Evolutionary conservation across 2,329 filamentous ascomycete genomes (phyloP).

Genomic region (Falciphora oryzae): DNA sequence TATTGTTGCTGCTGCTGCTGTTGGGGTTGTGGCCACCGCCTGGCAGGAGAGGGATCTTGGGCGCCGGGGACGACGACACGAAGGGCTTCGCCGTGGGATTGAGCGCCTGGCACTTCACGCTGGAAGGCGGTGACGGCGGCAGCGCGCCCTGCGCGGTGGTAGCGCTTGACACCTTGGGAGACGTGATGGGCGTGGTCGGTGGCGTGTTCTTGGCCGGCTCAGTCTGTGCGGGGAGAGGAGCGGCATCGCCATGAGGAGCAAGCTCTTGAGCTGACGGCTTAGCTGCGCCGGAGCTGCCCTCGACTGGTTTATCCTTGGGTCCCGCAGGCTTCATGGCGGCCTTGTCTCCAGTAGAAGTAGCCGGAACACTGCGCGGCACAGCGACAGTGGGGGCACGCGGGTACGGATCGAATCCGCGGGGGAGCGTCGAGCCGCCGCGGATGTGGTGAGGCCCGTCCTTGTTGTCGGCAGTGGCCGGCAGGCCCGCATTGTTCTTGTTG

Average conservation of each 20-base stretch:
- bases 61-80: no score
- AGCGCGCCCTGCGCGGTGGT: not conserved
- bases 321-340: no score
- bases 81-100: not conserved
- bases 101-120: not conserved
- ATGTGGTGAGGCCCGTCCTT: not conserved
- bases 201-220: not conserved
- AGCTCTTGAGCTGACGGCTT: no score
- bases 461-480: not conserved
- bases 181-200: not conserved
- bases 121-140: not conserved
- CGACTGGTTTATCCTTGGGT: not conserved
- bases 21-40: no score
- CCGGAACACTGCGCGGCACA: not conserved
- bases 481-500: not conserved
- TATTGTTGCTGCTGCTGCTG: not conserved
- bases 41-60: not conserved
- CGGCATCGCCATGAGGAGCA: not conserved
- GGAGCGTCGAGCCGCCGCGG: slow-evolving; percentile 4
- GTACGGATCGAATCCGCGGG: slow-evolving; percentile 10
- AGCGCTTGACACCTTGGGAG: not conserved
- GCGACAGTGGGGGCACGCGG: not conserved
- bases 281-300: no score
- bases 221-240: no score
- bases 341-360: not conserved